These are phyloP conservation scores for Salinomyces thailandicus DNA, from an alignment of 2,329 filamentous ascomycete species.

Conservation along the genomic window DNA sequence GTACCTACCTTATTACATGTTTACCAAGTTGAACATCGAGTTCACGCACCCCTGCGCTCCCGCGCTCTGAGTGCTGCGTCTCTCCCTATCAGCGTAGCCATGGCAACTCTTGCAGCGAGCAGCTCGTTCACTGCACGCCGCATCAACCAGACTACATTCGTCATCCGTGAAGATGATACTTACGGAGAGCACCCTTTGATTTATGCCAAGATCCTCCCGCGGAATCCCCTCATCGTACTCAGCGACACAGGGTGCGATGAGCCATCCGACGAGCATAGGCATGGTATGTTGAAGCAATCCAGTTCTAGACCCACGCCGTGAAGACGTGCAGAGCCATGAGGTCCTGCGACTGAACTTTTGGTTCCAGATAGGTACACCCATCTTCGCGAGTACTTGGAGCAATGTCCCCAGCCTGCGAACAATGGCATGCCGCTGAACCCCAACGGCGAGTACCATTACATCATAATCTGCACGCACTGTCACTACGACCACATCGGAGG, in stretches of 20 bases:
- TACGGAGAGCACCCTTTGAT: conserved; percentile 37
- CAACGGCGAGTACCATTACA: conserved; percentile 23
- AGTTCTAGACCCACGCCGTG: too few species aligned
- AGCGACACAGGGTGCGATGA: conserved; percentile 39
- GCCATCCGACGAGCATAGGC: conserved; percentile 19
- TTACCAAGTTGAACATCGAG: too few species aligned
- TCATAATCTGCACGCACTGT: conserved; percentile 38
- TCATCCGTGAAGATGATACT: conserved; percentile 35
- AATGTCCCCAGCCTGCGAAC: conserved; percentile 28
- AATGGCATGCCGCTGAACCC: conserved; percentile 30
- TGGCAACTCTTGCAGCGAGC: not conserved
- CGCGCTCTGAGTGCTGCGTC: too few species aligned
- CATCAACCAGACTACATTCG: conserved; percentile 36
- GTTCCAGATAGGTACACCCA: conserved; percentile 19
- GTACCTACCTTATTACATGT: too few species aligned
- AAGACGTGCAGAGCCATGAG: too few species aligned
- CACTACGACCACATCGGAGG: conserved; percentile 36
- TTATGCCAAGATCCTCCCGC: conserved; percentile 35
- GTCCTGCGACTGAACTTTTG: not conserved
- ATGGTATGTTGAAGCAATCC: conserved; percentile 12
- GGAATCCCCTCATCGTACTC: conserved; percentile 26
- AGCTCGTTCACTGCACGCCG: conserved; percentile 27
- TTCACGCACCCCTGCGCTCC: too few species aligned
- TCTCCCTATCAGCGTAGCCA: too few species aligned
- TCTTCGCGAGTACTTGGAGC: conserved; percentile 35